Base-by-base conservation (phyloP, 257 asterid species). In the Leptodermis oblonga region DNA sequence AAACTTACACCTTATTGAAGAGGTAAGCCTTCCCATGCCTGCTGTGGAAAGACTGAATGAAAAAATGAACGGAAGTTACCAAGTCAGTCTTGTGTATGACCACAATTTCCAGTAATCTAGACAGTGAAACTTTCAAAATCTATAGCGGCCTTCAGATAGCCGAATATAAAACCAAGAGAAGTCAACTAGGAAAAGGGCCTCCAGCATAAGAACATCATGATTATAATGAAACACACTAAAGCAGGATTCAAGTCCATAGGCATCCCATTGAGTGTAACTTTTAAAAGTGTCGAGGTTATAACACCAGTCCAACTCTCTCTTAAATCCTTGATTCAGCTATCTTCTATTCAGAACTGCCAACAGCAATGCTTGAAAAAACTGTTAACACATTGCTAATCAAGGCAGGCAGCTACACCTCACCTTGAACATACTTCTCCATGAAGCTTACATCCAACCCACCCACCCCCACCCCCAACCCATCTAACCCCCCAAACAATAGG, bases 21-120 rank as follows among this genome's bases (percentile, higher is more conserved):
- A 82, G 86, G 74, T 82, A 82, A 70, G 86, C 86, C 73, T 74
- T 82, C 78, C 86, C 86, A 68, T 82, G 79, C 74, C 70, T 73
- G 81, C 81, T 54, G 69, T 73, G 81, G 71, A 82, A 82, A 62
- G 83, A 62, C 86, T 82, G 83, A 69, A 78, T 23, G 74, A 76
- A 73, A 73, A 49, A 67, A 34, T 49, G 55, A 51, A 63, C 28
- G 55, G 36, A 56, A 72, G 42, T 41, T 34, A 71, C 67, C 15
- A 17, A 70, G 78, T 75, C 54, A 77, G 75, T 52, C 65, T 46
- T 30, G n/a, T 37, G 61, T 60, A 34, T 68, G 31, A 20, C 63
- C 59, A 58, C 26, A 59, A 31, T 66, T 61, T 74, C 69, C 68
- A 49, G 31, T 31, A 73, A 43, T 43, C 68, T 56, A 20, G 41